Percentiles rank a stretch among this genome's conserved stretches.
Conservation (phyloP, 2,329 filamentous ascomycete genomes). For the Neonectria ditissima region DNA sequence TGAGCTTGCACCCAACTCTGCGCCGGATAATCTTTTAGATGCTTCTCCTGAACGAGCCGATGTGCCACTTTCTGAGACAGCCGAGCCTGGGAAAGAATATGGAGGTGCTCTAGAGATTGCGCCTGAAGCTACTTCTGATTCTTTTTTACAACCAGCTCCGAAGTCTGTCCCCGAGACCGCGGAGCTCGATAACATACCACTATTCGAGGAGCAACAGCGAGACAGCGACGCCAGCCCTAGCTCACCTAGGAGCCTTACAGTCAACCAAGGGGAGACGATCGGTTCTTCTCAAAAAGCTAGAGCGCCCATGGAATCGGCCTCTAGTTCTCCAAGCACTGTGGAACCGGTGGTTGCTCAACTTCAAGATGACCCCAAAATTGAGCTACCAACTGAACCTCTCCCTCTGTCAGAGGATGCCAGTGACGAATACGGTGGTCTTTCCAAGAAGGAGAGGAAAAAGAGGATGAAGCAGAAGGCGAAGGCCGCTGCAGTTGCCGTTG, state of each 20-base stretch:
- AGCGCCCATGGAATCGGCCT: background rate
- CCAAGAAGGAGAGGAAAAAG: constrained; percentile 39
- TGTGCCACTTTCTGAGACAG: too few relatives aligned
- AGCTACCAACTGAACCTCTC: background rate
- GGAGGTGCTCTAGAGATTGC: background rate
- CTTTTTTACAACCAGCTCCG: background rate
- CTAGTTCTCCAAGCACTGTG: background rate
- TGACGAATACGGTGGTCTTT: constrained; percentile 18
- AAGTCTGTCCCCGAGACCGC: background rate
- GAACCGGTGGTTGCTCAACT: background rate
- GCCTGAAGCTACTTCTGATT: background rate
- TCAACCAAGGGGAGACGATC: background rate
- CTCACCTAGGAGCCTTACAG: background rate
- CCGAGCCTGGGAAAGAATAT: too few relatives aligned
- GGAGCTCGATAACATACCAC: background rate
- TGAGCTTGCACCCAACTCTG: background rate
- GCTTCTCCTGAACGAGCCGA: too few relatives aligned
- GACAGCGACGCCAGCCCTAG: background rate
- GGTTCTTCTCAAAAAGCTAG: background rate
- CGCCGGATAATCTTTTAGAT: background rate
- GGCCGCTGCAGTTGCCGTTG: background rate
- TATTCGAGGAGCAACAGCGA: background rate
- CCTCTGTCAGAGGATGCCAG: background rate
- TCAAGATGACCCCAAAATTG: constrained; percentile 8
- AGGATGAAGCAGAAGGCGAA: constrained; percentile 26